Evolutionary conservation across 1,139 yeast genomes (phyloP).

Genomic region (Taphrina populina): DNA sequence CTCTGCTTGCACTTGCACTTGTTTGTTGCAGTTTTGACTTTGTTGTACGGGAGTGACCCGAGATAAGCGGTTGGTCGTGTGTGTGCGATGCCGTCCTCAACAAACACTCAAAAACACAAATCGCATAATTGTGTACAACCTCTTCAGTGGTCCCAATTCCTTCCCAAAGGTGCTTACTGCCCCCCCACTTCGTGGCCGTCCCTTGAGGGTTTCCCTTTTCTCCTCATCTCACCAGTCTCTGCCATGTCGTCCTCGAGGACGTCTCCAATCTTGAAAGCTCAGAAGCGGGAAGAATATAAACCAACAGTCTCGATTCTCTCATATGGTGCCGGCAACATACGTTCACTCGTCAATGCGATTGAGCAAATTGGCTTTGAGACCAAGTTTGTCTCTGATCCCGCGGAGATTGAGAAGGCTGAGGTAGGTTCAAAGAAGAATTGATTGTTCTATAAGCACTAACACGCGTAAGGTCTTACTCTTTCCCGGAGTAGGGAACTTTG

Average conservation of each 20-base stretch:
- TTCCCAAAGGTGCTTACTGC: too few relatives aligned
- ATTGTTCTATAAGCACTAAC: neutral
- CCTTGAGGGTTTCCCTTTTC: too few relatives aligned
- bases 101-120: too few relatives aligned
- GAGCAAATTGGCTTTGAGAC: conserved; percentile 69
- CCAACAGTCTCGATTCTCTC: conserved; percentile 56
- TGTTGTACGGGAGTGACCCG: too few relatives aligned
- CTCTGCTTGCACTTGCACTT: too few relatives aligned
- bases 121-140: too few relatives aligned
- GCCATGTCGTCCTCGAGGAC: conserved; percentile 16
- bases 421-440: conserved; percentile 16
- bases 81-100: too few relatives aligned
- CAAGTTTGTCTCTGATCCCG: conserved; percentile 45
- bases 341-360: conserved; percentile 83
- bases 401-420: conserved; percentile 42
- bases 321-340: conserved; percentile 92
- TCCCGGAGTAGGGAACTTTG: conserved; percentile 97
- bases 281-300: conserved; percentile 30
- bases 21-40: too few relatives aligned
- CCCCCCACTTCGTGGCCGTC: too few relatives aligned
- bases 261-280: conserved; percentile 26
- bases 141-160: too few relatives aligned
- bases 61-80: too few relatives aligned
- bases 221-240: neutral
- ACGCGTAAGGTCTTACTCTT: conserved; percentile 55